Evolutionary conservation across 2,329 filamentous ascomycete genomes (phyloP), one percentile per base, ranked within the genome.

Genomic region (Thielaviopsis ethacetica): DNA sequence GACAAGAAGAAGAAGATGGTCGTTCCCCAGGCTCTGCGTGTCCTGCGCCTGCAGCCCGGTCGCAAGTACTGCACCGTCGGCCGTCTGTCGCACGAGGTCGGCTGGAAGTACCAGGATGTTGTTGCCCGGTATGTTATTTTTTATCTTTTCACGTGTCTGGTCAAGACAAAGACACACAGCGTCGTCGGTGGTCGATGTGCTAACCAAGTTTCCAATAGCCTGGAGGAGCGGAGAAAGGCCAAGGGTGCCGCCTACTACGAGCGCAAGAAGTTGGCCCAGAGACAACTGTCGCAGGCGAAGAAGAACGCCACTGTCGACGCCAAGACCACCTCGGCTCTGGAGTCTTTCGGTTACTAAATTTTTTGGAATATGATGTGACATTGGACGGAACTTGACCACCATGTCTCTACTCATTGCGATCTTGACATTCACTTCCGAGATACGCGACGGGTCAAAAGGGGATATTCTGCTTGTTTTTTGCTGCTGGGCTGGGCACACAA

Each of bases 41-140:
- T 98, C 68, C 84, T 98, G 74, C 84, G 93, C 75, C 82, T 98
- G 75, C 94, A 96, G 84, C 93, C 93, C 71, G 93, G 93, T 73
- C 90, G 93, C 82, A 98, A 98, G 85, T 98, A 95, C 88, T 98
- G 93, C 88, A 95, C 91, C 66, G 91, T 98, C 68, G 93, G 93
- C 69, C 85, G 93, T 78, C 81, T 98, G 73, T 93, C 88, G 77
- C 91, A 96, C 78, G 93, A 98, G 82, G 93, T 97, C 72, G 93
- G 93, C 80, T 98, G 93, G 93, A 98, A 98, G 82, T 97, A 98
- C 86, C 88, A 96, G 83, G 91, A 96, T 74, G 91, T 98, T 72
- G 93, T 98, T 79, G 86, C 85, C 71, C 90, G 88, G 91, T 97
- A 80, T 71, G 90, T 86, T 63, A 38, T 58, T 13, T 24, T 60